A percentile compares a stretch with the other conserved stretches of the same genome.
Conservation (phyloP, 441 rosid species). For the Erodium texanum region DNA sequence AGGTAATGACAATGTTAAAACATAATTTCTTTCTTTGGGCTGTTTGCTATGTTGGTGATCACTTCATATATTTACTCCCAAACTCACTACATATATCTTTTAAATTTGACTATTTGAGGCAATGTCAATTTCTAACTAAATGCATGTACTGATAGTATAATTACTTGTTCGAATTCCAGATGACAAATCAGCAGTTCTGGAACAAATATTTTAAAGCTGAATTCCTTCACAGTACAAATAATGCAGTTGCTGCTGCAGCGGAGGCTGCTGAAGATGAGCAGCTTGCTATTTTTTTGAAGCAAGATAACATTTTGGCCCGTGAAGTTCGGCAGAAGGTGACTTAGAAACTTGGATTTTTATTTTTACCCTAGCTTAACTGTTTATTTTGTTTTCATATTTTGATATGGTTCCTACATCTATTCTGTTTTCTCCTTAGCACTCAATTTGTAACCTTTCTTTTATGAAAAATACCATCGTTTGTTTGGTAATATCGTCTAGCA, state of each 20-base stretch:
- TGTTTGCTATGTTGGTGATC: conserved; percentile 6
- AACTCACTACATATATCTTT: conserved; percentile 7
- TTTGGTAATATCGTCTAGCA: conserved; percentile 12
- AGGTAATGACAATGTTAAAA: conserved; percentile 38
- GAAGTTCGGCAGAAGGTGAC: conserved; percentile 69
- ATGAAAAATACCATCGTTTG: background rate
- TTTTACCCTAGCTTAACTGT: conserved; percentile 9
- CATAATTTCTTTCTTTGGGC: conserved; percentile 6
- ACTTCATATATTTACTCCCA: background rate
- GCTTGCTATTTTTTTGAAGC: conserved; percentile 79
- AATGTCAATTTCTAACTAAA: background rate
- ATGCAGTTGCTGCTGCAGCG: conserved; percentile 65
- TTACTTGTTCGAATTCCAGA: conserved; percentile 32
- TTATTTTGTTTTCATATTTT: background rate
- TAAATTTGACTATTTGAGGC: conserved; percentile 5
- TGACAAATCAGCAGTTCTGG: conserved; percentile 84
- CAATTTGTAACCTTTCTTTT: conserved; percentile 11
- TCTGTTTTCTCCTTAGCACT: conserved; percentile 15
- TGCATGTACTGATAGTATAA: background rate
- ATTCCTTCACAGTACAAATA: conserved; percentile 66
- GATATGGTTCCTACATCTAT: conserved; percentile 1
- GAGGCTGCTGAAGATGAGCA: conserved; percentile 98
- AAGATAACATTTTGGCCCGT: conserved; percentile 69
- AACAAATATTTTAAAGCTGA: conserved; percentile 87
- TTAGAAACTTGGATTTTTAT: background rate